Conservation (phyloP, 192 early-diverging fungal species). For the Coemansia sp. region DNA sequence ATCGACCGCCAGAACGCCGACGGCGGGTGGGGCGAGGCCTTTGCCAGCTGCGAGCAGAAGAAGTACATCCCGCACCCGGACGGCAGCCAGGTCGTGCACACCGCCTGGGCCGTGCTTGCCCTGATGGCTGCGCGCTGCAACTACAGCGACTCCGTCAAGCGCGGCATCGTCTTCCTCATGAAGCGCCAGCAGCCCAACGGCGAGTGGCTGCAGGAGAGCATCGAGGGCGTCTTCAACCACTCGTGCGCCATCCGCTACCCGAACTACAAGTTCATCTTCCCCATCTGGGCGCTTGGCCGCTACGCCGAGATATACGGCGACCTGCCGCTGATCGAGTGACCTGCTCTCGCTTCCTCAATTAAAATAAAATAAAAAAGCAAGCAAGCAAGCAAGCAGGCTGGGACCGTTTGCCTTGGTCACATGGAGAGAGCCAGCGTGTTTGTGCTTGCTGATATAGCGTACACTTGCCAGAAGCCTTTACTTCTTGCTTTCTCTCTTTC, state of each 20-base stretch:
- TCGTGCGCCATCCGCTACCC: conserved; percentile 84
- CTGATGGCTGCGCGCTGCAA: conserved; percentile 91
- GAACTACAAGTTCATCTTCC: conserved; percentile 92
- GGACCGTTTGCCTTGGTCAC: too few relatives aligned
- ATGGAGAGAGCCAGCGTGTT: neutral
- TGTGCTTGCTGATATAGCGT: neutral
- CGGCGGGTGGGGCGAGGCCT: conserved; percentile 98
- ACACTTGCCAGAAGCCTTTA: too few relatives aligned
- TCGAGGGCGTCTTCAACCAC: conserved; percentile 98
- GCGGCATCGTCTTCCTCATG: conserved; percentile 74
- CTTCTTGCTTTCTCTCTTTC: neutral
- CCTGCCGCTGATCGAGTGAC: conserved; percentile 43
- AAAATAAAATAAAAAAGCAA: too few relatives aligned
- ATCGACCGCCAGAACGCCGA: conserved; percentile 83
- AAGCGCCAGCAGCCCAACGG: conserved; percentile 84
- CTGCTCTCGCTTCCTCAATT: too few relatives aligned
- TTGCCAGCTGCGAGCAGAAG: conserved; percentile 63
- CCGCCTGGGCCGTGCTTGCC: conserved; percentile 82
- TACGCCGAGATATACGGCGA: conserved; percentile 76
- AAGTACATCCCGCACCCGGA: conserved; percentile 47
- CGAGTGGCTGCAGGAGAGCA: conserved; percentile 94
- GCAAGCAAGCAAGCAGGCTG: too few relatives aligned
- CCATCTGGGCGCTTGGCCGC: conserved; percentile 87
- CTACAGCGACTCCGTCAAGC: conserved; percentile 63
- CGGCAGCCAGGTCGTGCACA: conserved; percentile 89